Evolutionary conservation across 2,329 filamentous ascomycete species (phyloP).

Genomic region (Beauveria sp.): DNA sequence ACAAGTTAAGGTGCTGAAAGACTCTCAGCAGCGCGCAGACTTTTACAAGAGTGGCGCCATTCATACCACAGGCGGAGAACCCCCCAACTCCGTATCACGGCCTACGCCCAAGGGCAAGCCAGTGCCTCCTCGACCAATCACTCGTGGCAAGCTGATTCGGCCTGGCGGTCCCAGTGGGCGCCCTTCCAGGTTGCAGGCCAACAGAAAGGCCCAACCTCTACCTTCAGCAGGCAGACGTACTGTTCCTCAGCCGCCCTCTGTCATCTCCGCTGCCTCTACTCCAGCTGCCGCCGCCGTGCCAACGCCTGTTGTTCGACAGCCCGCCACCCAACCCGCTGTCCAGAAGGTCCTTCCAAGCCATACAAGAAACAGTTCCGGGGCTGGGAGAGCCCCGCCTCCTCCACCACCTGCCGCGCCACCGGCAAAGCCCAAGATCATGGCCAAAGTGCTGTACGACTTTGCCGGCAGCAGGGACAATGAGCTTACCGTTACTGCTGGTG

Average conservation of each 20-base stretch:
- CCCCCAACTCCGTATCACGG: constrained; percentile 71
- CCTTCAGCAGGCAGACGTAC: constrained; percentile 29
- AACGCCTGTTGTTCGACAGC: constrained; percentile 9
- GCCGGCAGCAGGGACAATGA: constrained; percentile 77
- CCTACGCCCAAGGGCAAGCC: constrained; percentile 85
- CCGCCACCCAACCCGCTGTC: constrained; percentile 12
- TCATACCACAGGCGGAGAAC: constrained; percentile 78
- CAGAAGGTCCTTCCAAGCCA: constrained; percentile 36
- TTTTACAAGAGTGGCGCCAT: constrained; percentile 90
- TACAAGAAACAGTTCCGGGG: constrained; percentile 45
- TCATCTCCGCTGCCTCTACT: constrained; percentile 21
- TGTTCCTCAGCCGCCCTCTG: constrained; percentile 28
- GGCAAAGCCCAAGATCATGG: constrained; percentile 60
- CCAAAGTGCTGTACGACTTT: constrained; percentile 91
- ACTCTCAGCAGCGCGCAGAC: constrained; percentile 69
- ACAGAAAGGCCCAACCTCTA: constrained; percentile 36
- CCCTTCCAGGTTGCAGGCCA: constrained; percentile 61
- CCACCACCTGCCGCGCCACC: constrained; percentile 62
- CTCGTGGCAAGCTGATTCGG: constrained; percentile 83
- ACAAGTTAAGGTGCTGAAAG: constrained; percentile 81
- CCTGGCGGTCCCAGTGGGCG: constrained; percentile 79
- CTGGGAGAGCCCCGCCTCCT: constrained; percentile 51
- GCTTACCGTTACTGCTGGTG: constrained; percentile 69
- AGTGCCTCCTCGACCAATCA: constrained; percentile 82
- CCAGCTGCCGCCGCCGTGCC: constrained; percentile 16